Conservation (phyloP, 1,284 basidiomycete species). For the Cystobasidiaceae sp. region DNA sequence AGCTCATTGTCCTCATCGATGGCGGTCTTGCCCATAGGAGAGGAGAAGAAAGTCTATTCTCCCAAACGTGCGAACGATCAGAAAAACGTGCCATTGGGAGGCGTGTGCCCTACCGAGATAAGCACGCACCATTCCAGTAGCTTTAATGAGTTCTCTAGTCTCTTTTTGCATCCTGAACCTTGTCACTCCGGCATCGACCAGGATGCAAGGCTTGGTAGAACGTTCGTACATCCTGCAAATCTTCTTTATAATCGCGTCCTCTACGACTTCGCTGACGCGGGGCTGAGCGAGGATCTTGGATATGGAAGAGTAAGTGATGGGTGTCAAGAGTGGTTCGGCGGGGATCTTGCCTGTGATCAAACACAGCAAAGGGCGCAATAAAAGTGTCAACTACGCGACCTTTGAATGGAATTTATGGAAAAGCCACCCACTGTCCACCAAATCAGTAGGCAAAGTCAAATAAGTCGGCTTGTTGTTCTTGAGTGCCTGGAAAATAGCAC, state of each 20-base stretch:
- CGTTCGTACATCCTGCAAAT: constrained; percentile 62
- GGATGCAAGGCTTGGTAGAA: constrained; percentile 66
- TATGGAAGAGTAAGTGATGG: constrained; percentile 49
- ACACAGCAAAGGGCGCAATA: too few species aligned
- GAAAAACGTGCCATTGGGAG: too few species aligned
- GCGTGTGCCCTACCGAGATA: constrained; percentile 47
- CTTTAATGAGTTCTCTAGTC: constrained; percentile 62
- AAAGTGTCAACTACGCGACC: too few species aligned
- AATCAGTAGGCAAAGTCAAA: constrained; percentile 77
- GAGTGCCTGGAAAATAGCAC: constrained; percentile 64
- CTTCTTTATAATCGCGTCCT: constrained; percentile 67
- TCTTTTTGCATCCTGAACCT: constrained; percentile 70
- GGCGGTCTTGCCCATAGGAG: constrained; percentile 85
- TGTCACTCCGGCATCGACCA: constrained; percentile 82
- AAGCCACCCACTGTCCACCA: constrained; percentile 53
- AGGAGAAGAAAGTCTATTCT: constrained; percentile 44
- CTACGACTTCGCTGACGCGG: constrained; percentile 40
- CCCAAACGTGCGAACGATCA: too few species aligned
- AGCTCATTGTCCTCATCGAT: constrained; percentile 71
- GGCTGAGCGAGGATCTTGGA: constrained; percentile 10
- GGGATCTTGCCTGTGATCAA: constrained; percentile 59
- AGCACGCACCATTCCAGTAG: constrained; percentile 52
- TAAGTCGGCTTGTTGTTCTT: constrained; percentile 58
- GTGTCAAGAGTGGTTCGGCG: constrained; percentile 59
- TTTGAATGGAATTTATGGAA: too few species aligned